A percentile compares a stretch with the other conserved stretches of the same genome.
These are phyloP conservation scores for Leishmania guyanensis DNA, from an alignment of 208 protist genomes.

Conservation along the genomic window DNA sequence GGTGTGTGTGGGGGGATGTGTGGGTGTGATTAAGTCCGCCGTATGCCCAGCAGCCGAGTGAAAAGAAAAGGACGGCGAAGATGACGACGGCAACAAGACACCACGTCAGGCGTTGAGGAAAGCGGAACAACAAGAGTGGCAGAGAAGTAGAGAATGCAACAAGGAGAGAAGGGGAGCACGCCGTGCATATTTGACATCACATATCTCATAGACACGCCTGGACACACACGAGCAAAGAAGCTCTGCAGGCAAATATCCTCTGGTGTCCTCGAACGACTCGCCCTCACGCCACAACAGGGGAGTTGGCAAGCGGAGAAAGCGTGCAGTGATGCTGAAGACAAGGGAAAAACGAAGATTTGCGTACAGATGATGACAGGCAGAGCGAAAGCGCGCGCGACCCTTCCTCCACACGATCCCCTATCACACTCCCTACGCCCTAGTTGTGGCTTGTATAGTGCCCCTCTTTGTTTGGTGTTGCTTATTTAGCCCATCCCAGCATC, in stretches of 20 bases:
- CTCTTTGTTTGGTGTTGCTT: not conserved
- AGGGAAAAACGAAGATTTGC: not conserved
- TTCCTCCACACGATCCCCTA: not conserved
- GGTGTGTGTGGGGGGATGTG: not conserved
- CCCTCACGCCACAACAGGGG: not conserved
- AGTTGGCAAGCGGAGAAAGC: not conserved
- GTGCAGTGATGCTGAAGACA: not conserved
- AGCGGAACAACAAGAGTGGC: conserved; percentile 10
- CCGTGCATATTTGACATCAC: not conserved
- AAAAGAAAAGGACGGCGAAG: not conserved
- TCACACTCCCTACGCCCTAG: not conserved
- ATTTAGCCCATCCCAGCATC: not conserved
- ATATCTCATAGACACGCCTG: not conserved
- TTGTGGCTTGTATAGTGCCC: not conserved
- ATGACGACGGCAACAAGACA: not conserved
- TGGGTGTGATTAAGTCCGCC: not conserved
- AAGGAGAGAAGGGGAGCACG: not conserved
- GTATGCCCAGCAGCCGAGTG: not conserved
- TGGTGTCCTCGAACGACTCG: not conserved
- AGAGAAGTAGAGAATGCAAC: conserved; percentile 11
- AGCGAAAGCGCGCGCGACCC: not conserved
- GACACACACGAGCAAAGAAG: not conserved
- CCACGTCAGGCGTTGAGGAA: not conserved
- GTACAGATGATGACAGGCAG: not conserved
- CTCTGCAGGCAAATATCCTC: not conserved